phyloP scores from a whole-genome alignment of 306 rosid species.

The Morella rubra region DNA sequence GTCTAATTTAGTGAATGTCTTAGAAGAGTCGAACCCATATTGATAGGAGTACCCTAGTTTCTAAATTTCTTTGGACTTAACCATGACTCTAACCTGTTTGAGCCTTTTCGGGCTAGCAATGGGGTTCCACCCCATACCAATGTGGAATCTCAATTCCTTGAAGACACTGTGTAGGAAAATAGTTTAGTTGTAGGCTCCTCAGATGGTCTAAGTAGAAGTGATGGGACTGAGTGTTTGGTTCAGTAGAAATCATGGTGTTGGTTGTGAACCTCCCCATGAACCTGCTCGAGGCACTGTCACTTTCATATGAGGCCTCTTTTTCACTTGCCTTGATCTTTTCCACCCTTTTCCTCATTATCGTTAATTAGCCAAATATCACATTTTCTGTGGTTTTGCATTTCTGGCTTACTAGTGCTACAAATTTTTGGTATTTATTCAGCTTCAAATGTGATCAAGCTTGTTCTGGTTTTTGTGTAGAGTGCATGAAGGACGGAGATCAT shows the following conservation, averaged over 20 bases:
- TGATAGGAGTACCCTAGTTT: too few species aligned
- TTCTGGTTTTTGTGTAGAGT: slow-evolving; percentile 61
- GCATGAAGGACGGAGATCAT: slow-evolving; percentile 63
- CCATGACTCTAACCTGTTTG: too few species aligned
- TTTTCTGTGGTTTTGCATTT: background rate
- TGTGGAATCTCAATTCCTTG: too few species aligned
- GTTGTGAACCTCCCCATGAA: too few species aligned
- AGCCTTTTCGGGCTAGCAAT: too few species aligned
- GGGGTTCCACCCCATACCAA: too few species aligned
- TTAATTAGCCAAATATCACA: too few species aligned
- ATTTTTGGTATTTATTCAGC: slow-evolving; percentile 1
- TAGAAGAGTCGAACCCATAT: too few species aligned
- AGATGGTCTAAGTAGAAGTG: background rate
- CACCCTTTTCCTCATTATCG: background rate
- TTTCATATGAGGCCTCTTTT: background rate
- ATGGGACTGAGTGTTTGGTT: background rate
- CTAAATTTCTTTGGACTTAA: too few species aligned
- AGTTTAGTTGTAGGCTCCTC: too few species aligned
- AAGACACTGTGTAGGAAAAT: too few species aligned
- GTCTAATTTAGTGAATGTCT: too few species aligned
- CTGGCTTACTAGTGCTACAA: background rate
- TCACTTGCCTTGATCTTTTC: background rate
- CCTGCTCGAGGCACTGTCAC: background rate
- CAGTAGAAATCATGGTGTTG: background rate
- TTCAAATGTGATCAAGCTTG: slow-evolving; percentile 9